Evolutionary conservation across 352 stramenopile genomes (phyloP).

Genomic region (Thalassiosira livingstoniorum): DNA sequence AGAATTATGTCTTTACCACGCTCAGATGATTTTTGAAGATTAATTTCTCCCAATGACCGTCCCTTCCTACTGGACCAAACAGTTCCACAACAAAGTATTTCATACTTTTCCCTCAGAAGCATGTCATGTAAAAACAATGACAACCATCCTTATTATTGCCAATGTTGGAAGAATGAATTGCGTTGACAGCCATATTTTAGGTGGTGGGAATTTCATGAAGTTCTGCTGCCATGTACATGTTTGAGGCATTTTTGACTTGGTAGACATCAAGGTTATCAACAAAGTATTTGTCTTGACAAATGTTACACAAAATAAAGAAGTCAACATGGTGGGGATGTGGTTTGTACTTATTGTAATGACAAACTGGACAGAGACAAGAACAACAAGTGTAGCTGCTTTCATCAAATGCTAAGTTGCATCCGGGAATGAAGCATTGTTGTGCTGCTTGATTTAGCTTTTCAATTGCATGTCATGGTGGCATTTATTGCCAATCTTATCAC

Average conservation of each 20-base stretch:
- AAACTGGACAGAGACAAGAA: neutral
- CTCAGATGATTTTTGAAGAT: neutral
- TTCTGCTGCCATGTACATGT: neutral
- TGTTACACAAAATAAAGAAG: neutral
- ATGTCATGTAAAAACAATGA: neutral
- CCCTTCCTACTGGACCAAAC: neutral
- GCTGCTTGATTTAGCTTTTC: neutral
- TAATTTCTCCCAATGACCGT: neutral
- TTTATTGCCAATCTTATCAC: neutral
- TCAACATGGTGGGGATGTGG: no score
- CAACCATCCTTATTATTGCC: neutral
- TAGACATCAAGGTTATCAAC: constrained; percentile 4
- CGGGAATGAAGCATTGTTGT: neutral
- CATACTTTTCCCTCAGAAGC: neutral
- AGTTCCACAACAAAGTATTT: neutral
- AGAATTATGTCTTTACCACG: neutral
- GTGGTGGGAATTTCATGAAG: neutral
- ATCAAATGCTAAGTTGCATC: neutral
- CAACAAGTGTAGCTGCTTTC: neutral
- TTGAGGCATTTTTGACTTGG: neutral
- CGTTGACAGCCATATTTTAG: neutral
- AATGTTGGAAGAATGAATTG: no score
- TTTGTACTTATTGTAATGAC: no score
- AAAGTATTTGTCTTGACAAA: neutral
- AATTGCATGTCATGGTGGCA: neutral